Base-by-base conservation (phyloP, 108 stramenopile genomes). In the Bacterosira constricta region DNA sequence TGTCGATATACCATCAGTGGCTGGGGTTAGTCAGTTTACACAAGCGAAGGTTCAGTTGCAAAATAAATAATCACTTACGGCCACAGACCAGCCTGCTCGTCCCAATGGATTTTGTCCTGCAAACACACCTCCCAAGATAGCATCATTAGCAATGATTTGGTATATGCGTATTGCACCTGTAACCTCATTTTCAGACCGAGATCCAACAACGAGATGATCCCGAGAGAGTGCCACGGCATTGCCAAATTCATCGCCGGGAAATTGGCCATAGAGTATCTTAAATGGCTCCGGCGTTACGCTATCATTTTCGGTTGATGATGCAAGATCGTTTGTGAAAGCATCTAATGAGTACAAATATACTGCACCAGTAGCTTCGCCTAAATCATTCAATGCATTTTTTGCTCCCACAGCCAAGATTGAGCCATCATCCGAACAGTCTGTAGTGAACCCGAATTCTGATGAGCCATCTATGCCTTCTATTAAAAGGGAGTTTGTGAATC, bases 141-240 rank as follows among this genome's bases (percentile, higher is more conserved):
- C 42, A 6, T 17, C 5, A 44, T 6, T 44, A 6, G 13, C 42
- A 44, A 4, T 44, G 42, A 44, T 44, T 25, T 60, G 5, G 12
- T 60, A 60, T 2, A 60, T 60, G n/a, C 58, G 58, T 15, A 60
- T 60, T 6, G 58, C 58, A 15, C 58, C 58, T 20, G 26, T 38
- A 36, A 36, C 37, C 58, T 18, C 36, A 60, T 60, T 60, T 25
- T 60, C 58, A 0, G 58, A 36, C 15, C 58, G 18, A 39, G 58
- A 36, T 23, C 37, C 39, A 15, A 60, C 38, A 25, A 60, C 58
- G 13, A 60, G 1, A 7, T 10, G 36, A 18, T 60, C 39, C 15
- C 38, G 37, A 15, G 58, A 60, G 18, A 60, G 21, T 11, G 35
- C 35, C 1, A 60, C 58, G 32, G 36, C 58, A 38, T 25, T 60